Evolutionary conservation across 2,329 filamentous ascomycete genomes (phyloP), one percentile per base, ranked within the genome.

Genomic region (Nemania sp.): DNA sequence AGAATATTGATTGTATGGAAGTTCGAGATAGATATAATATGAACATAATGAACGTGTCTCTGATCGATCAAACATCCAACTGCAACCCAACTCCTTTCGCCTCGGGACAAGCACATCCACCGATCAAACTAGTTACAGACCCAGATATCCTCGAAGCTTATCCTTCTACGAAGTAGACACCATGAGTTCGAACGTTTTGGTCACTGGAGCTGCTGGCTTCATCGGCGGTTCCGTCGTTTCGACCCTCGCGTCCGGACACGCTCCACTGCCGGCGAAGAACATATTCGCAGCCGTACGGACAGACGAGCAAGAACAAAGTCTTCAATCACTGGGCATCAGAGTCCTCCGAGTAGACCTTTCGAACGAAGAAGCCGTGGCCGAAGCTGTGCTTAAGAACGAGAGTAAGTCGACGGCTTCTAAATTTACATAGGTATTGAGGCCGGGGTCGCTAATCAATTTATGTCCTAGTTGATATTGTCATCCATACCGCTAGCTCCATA

Each of bases 211-310:
- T 47, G 67, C 66, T 18, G 66, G 68, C 42, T 68, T 63, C 40
- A 67, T 69, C 46, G 68, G 76, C 13, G 76, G 76, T 15, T 76
- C 76, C 21, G 43, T 78, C 21, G 39, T 78, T 21, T 69, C 75
- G 0, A 70, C 75, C 37, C 65, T 78, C 6, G 17, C 73, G 3
- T 60, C 65, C 25, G 64, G 48, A 5, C 66, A 65, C 21, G 58
- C 62, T 12, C 58, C 61, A 5, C 43, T 77, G 42, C 69, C 67
- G 18, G 32, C 13, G 2, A 55, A 58, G 6, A 66, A 68, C 2
- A 54, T 77, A 37, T 69, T 64, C 40, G 76, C 75, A n/a, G 71
- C 69, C 5, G 74, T 72, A 54, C 67, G 76, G 47, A 69, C 70
- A 3, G 65, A 73, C 29, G 73, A 75, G 11, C 76, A 78, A 52